Evolutionary conservation across 2,329 filamentous ascomycete genomes (phyloP).

Genomic region (Endoconidiophora polonica): DNA sequence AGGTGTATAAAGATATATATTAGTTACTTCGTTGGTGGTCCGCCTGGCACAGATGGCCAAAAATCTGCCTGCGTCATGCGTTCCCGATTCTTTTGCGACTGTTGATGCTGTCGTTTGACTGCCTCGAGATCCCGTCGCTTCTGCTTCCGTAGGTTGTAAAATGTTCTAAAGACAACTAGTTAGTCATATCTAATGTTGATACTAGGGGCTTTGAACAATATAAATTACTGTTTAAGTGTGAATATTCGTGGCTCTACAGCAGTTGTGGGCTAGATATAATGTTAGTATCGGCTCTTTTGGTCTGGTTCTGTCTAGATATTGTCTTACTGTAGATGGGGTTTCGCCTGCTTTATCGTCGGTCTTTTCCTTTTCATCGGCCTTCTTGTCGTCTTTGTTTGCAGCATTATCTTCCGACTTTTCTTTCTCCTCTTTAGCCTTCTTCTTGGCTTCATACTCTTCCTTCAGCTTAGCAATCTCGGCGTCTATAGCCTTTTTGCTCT

Average conservation of each 20-base stretch:
- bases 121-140: constrained; percentile 37
- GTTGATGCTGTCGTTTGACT: constrained; percentile 38
- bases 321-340: constrained; percentile 1
- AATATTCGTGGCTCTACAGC: constrained; percentile 59
- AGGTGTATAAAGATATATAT: background rate
- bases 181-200: background rate
- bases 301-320: no score
- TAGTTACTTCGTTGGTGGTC: constrained; percentile 14
- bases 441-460: constrained; percentile 63
- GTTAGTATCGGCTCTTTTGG: constrained; percentile 10
- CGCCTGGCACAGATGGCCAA: constrained; percentile 71
- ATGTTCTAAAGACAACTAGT: constrained; percentile 36
- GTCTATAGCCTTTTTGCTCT: constrained; percentile 40
- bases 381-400: constrained; percentile 26
- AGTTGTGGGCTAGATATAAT: background rate
- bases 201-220: background rate
- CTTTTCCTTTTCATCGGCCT: constrained; percentile 17
- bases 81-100: constrained; percentile 64
- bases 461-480: constrained; percentile 48
- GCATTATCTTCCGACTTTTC: constrained; percentile 33
- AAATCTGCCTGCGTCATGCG: constrained; percentile 59
- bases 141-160: constrained; percentile 73
- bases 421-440: constrained; percentile 52
- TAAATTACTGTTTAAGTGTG: constrained; percentile 55
- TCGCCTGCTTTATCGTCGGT: constrained; percentile 13